These are phyloP conservation scores for Xerocomellus intermedius DNA, from an alignment of 768 basidiomycete species.

Conservation along the genomic window DNA sequence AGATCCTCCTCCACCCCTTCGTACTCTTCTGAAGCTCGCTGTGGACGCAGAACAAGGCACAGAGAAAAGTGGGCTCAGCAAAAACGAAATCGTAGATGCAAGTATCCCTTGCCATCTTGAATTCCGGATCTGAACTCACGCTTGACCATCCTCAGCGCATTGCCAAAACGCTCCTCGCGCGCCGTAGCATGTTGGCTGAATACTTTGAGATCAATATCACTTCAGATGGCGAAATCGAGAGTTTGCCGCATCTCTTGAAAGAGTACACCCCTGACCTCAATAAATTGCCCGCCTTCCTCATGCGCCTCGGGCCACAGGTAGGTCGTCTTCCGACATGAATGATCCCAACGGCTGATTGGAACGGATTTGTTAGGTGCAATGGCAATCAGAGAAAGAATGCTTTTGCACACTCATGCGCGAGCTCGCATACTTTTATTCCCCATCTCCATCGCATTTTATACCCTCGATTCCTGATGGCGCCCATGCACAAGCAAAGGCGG, in stretches of 20 bases:
- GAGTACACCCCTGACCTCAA: slow-evolving; percentile 92
- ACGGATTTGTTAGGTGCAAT: slow-evolving; percentile 63
- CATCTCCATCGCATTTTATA: slow-evolving; percentile 32
- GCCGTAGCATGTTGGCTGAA: slow-evolving; percentile 84
- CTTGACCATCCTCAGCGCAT: slow-evolving; percentile 50
- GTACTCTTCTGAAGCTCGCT: slow-evolving; percentile 72
- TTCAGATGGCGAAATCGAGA: slow-evolving; percentile 63
- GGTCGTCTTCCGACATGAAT: neutral
- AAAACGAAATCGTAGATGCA: slow-evolving; percentile 71
- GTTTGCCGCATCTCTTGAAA: slow-evolving; percentile 76
- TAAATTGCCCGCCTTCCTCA: slow-evolving; percentile 83
- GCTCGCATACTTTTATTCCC: slow-evolving; percentile 87
- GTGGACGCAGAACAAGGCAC: slow-evolving; percentile 63
- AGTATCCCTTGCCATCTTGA: slow-evolving; percentile 19
- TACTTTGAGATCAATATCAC: slow-evolving; percentile 84
- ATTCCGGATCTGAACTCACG: neutral
- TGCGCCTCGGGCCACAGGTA: slow-evolving; percentile 92
- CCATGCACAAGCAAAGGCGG: slow-evolving; percentile 48
- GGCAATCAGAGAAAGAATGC: slow-evolving; percentile 82
- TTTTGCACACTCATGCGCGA: slow-evolving; percentile 86
- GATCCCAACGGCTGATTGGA: neutral
- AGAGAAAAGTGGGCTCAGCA: slow-evolving; percentile 49
- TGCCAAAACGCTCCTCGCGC: slow-evolving; percentile 51
- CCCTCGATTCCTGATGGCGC: slow-evolving; percentile 29
- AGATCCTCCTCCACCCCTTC: slow-evolving; percentile 77